Evolutionary conservation across 495 filamentous ascomycete genomes (phyloP).

Genomic region (Alectoria sarmentosa): DNA sequence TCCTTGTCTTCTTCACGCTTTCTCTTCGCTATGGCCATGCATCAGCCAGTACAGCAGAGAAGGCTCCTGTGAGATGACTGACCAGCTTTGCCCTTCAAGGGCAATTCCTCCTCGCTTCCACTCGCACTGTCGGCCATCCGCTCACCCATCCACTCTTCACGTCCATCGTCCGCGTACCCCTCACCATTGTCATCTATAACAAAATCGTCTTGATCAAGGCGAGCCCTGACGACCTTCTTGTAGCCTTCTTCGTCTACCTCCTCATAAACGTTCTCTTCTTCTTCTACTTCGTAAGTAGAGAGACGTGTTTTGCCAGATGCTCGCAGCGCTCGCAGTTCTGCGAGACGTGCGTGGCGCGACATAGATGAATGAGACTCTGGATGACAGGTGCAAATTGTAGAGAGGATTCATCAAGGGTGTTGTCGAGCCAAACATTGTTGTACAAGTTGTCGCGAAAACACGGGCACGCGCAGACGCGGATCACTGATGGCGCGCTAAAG

Average conservation of each 20-base stretch:
- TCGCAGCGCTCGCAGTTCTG: constrained; percentile 76
- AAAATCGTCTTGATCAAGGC: constrained; percentile 92
- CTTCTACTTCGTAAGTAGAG: constrained; percentile 79
- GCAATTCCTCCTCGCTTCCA: constrained; percentile 65
- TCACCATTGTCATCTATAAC: constrained; percentile 93
- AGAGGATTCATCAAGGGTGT: neutral
- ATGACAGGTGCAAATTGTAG: neutral
- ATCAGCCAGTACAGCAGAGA: neutral
- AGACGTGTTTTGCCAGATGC: constrained; percentile 85
- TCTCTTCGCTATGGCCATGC: constrained; percentile 57
- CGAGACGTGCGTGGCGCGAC: constrained; percentile 39
- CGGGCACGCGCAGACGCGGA: constrained; percentile 1
- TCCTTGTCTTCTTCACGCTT: constrained; percentile 87
- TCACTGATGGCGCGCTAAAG: neutral
- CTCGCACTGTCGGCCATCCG: constrained; percentile 53
- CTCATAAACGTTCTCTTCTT: constrained; percentile 82
- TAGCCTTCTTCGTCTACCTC: constrained; percentile 97
- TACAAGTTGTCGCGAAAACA: neutral
- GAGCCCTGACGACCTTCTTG: constrained; percentile 86
- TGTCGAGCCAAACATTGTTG: neutral
- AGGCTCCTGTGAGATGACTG: neutral
- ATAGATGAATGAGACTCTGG: neutral
- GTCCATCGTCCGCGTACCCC: constrained; percentile 92
- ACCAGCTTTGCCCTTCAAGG: constrained; percentile 59
- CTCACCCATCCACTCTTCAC: constrained; percentile 88